These are phyloP conservation scores for Ophiostoma sp. DNA, from an alignment of 2,329 filamentous ascomycete genomes.

Conservation along the genomic window DNA sequence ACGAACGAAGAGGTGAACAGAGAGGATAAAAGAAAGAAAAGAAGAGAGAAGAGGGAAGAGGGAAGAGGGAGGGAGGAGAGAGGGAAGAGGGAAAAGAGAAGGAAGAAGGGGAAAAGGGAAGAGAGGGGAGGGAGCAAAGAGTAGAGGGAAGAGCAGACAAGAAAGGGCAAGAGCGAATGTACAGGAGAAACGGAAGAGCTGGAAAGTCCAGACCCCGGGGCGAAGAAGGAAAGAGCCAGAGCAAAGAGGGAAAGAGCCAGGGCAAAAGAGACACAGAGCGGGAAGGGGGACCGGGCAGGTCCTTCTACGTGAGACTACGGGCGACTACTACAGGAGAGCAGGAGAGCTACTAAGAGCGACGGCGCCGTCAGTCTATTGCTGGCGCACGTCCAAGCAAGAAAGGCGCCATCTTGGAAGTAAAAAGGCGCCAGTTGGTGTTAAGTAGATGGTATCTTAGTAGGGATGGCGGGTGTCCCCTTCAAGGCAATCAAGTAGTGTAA, in stretches of 20 bases:
- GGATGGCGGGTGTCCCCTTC: neutral
- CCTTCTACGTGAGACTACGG: slow-evolving; percentile 23
- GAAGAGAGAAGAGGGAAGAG: slow-evolving; percentile 25
- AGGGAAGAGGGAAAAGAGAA: slow-evolving; percentile 26
- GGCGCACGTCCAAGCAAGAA: slow-evolving; percentile 12
- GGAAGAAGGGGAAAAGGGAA: neutral
- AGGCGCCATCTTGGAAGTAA: slow-evolving; percentile 10
- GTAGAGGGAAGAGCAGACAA: neutral
- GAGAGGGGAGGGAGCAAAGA: slow-evolving; percentile 12
- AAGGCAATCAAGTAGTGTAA: neutral
- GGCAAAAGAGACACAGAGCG: slow-evolving; percentile 14
- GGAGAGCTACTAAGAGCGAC: slow-evolving; percentile 15
- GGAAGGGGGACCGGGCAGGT: slow-evolving; percentile 17
- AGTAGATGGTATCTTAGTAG: slow-evolving; percentile 1
- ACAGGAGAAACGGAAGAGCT: slow-evolving; percentile 1
- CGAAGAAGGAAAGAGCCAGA: slow-evolving; percentile 10
- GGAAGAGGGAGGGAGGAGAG: slow-evolving; percentile 26
- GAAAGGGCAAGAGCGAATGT: slow-evolving; percentile 13
- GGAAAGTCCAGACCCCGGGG: neutral
- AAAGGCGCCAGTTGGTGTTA: slow-evolving; percentile 15
- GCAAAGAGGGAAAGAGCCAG: slow-evolving; percentile 13
- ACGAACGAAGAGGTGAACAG: slow-evolving; percentile 2
- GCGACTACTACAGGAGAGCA: slow-evolving; percentile 14
- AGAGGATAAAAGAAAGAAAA: slow-evolving; percentile 21
- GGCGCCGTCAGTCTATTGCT: slow-evolving; percentile 17